Evolutionary conservation across 2,329 filamentous ascomycete genomes (phyloP), one percentile per base, ranked within the genome.

Genomic region (Didymellaceae sp.): DNA sequence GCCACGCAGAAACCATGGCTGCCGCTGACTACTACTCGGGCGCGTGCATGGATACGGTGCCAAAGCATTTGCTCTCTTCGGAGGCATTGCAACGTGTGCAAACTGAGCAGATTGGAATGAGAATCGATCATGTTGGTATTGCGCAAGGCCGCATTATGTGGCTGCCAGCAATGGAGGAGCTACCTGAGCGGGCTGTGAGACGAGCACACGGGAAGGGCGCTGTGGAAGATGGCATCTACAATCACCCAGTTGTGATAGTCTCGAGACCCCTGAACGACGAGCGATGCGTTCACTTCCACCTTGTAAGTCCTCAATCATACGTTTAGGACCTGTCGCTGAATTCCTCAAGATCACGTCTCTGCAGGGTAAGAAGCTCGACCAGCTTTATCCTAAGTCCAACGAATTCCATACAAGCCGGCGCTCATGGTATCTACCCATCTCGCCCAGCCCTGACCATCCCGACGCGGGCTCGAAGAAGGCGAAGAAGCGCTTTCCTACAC

Each of bases 371-470:
- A 61, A 54, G 14, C 61, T 74, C 8, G 51, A 66, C 22, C 60
- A 72, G 35, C 58, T 67, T 22, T 74, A 70, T 39, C 58, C 59
- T 28, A 67, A 68, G 43, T 32, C 60, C 17, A 70, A 66, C 53
- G 63, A 72, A 10, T 71, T 67, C 40, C 68, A 72, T 32, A 56
- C 58, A 2, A 66, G 65, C 32, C 61, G 66, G 7, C 62, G 68
- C 11, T 61, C 63, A 5, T 67, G 65, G 66, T 72, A 71, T 35
- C 62, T 73, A 13, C 67, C 71, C 6, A 67, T 74, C 16, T 57
- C 57, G 3, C 68, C 69, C 1, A 59, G 67, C 4, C 63, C 65
- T 6, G 46, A 59, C 6, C 71, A 74, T 45, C 67, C 69, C 3
- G 64, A 71, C 37, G 67, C 63, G 2, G 59, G 31, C 21, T 67